phyloP scores from a whole-genome alignment of 2,329 filamentous ascomycete species.

The Neurospora crassa region DNA sequence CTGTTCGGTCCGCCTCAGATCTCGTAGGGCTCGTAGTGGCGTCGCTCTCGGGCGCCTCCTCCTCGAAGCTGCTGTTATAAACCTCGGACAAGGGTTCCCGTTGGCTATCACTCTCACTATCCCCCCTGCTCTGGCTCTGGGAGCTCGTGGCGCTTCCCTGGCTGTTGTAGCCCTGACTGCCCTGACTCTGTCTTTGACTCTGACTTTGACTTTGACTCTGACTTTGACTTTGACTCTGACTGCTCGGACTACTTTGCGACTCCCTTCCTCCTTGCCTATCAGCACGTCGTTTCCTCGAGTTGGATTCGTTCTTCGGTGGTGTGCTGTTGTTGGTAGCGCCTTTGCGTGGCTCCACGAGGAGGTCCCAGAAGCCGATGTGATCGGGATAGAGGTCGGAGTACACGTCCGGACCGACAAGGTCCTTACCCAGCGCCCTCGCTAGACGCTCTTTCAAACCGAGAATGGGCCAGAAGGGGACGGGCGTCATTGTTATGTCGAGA shows the following conservation, averaged over 20 bases:
- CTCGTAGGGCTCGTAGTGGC: not conserved
- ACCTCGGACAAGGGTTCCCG: conserved; percentile 26
- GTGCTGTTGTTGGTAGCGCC: conserved; percentile 3
- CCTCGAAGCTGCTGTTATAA: conserved; percentile 28
- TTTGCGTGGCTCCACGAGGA: conserved; percentile 20
- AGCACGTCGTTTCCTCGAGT: conserved; percentile 19
- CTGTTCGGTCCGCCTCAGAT: not conserved
- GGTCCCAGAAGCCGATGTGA: conserved; percentile 37
- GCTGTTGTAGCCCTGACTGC: not conserved
- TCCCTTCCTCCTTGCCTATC: conserved; percentile 19
- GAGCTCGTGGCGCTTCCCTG: not conserved
- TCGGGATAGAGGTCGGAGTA: conserved; percentile 20
- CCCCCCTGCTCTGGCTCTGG: not conserved
- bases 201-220: not conserved
- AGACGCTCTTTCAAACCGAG: conserved; percentile 46
- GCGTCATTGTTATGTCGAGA: conserved; percentile 37
- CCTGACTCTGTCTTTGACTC: not conserved
- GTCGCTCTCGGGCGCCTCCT: conserved; percentile 8
- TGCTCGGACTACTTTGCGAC: not conserved
- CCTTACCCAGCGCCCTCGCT: conserved; percentile 40
- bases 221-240: not conserved
- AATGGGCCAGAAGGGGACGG: conserved; percentile 45
- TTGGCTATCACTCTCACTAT: not conserved
- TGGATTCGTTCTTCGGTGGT: not conserved
- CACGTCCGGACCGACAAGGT: conserved; percentile 33